phyloP scores from a whole-genome alignment of 768 basidiomycete species.

The Kwoniella europaea region DNA sequence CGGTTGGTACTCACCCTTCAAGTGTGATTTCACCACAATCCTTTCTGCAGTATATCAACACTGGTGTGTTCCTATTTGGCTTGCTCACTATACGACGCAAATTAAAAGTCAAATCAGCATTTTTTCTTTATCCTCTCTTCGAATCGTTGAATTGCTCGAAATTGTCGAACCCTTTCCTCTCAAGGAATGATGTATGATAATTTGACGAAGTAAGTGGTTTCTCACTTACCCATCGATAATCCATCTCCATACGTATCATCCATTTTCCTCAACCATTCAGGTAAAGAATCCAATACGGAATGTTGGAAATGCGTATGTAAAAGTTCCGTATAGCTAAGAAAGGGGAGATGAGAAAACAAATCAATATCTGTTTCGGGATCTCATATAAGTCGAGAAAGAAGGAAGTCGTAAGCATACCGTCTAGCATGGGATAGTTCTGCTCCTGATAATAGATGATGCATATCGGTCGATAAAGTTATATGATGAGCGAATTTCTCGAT shows the following conservation, averaged over 20 bases:
- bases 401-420: constrained; percentile 60
- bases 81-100: constrained; percentile 66
- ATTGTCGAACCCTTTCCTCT: not conserved
- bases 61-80: constrained; percentile 76
- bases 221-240: constrained; percentile 62
- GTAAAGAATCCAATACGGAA: constrained; percentile 82
- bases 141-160: too few relatives aligned
- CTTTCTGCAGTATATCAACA: constrained; percentile 78
- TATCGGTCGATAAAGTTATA: constrained; percentile 71
- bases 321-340: constrained; percentile 71
- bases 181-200: not conserved
- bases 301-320: constrained; percentile 76
- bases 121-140: too few relatives aligned
- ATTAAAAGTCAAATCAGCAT: constrained; percentile 4
- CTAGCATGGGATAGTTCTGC: constrained; percentile 80
- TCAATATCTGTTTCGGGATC: too few relatives aligned
- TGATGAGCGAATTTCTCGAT: constrained; percentile 86
- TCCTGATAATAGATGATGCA: constrained; percentile 79
- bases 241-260: constrained; percentile 81
- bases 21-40: constrained; percentile 64
- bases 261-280: constrained; percentile 73
- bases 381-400: too few relatives aligned
- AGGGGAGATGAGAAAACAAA: too few relatives aligned
- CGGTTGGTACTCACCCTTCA: constrained; percentile 56
- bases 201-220: not conserved